phyloP scores from a whole-genome alignment of 441 rosid genomes.

The Lepidium campestre region DNA sequence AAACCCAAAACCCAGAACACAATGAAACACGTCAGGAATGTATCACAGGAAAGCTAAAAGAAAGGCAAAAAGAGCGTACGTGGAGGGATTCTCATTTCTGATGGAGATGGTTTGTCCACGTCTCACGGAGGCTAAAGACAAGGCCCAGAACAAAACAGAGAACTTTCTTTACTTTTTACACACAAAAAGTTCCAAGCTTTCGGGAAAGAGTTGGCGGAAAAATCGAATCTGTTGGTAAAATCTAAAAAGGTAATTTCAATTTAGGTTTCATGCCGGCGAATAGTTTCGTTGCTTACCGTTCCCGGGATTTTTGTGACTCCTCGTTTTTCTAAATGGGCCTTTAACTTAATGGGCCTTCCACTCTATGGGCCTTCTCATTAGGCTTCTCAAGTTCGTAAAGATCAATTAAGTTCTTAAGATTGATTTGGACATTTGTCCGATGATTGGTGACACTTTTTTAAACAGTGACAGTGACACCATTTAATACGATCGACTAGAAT shows the following conservation, averaged over 20 bases:
- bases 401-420: too few species aligned
- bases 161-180: background rate
- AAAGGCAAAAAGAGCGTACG: constrained; percentile 7
- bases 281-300: constrained; percentile 14
- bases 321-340: background rate
- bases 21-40: constrained; percentile 4
- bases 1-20: background rate
- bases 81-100: constrained; percentile 16
- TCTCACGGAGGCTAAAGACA: constrained; percentile 22
- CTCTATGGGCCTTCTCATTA: background rate
- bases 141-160: constrained; percentile 21
- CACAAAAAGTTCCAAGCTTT: constrained; percentile 22
- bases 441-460: too few species aligned
- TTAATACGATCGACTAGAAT: too few species aligned
- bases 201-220: constrained; percentile 16
- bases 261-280: constrained; percentile 21
- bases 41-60: background rate
- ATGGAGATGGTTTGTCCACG: constrained; percentile 33
- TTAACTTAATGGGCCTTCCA: background rate
- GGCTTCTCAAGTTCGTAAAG: background rate
- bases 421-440: too few species aligned
- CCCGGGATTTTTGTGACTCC: background rate
- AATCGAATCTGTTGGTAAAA: background rate
- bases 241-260: background rate
- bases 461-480: too few species aligned